Base-by-base conservation (phyloP, 495 filamentous ascomycete species). In the Trichoderma parareesei region DNA sequence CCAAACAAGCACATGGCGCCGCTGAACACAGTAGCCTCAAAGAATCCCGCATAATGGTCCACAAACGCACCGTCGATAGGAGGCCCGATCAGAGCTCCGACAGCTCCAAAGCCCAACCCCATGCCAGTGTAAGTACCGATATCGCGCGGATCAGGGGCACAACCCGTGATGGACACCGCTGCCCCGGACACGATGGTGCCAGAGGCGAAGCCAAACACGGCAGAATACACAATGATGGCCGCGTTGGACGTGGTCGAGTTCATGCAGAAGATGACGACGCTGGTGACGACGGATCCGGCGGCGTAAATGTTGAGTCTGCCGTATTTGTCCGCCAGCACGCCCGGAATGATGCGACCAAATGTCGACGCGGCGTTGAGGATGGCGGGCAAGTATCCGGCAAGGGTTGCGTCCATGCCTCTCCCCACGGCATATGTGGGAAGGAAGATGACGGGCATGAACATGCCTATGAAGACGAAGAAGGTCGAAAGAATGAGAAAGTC, bases 401-500 rank as follows among this genome's bases (percentile, higher is more conserved):
- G 70, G 6, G 75, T 74, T 5, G 70, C 42, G 4, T 76, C 69
- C 71, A 86, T 77, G n/a, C 83, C 82, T 6, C 73, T 67, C 0
- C 64, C 66, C 6, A 82, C 68, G 5, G 80, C 84, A 67, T 86
- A 87, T 0, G 78, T 71, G 0, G 82, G 76, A 4, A 88, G 68
- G 69, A 81, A 88, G 73, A 85, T 86, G 18, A 85, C 69, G 1
- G 85, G 86, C 2, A 75, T 76, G 61, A 82, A 84, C 59, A 85
- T 72, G 53, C 85, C 86, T 42, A 85, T 65, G 37, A 80, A 72
- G 35, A 75, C 64, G 64, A 81, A 77, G 63, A 81, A 82, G 11
- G 74, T n/a, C 0, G 74, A 70, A 10, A 67, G 46, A 3, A 81
- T 73, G 4, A 84, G 62, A 10, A 83, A 60, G 33, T 75, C 68